These are phyloP conservation scores for Backusella circina DNA, from an alignment of 192 early-diverging fungal genomes.

Conservation along the genomic window DNA sequence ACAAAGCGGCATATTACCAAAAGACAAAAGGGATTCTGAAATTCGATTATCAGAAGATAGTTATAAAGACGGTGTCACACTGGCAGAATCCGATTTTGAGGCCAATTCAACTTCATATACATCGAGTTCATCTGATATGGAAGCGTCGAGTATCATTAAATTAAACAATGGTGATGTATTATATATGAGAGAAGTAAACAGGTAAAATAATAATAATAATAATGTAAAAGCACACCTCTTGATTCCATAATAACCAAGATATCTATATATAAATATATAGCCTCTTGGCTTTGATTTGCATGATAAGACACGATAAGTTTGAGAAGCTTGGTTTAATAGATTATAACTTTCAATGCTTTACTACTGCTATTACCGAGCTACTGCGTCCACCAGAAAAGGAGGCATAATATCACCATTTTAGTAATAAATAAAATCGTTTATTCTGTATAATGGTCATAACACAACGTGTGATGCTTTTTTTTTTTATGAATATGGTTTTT, in stretches of 20 bases:
- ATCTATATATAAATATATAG: too few relatives aligned
- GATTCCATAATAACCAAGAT: too few relatives aligned
- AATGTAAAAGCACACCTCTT: too few relatives aligned
- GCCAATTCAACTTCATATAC: background rate
- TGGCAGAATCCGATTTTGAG: background rate
- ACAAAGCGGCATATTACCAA: background rate
- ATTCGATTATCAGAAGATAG: background rate
- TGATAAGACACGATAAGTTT: constrained; percentile 82
- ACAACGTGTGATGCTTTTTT: too few relatives aligned
- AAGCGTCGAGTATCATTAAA: constrained; percentile 67
- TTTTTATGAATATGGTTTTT: too few relatives aligned
- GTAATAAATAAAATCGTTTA: background rate
- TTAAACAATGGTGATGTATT: constrained; percentile 80
- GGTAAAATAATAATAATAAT: constrained; percentile 38
- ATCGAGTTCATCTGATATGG: constrained; percentile 29
- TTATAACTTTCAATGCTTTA: constrained; percentile 83
- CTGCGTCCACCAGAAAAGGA: constrained; percentile 48
- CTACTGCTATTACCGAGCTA: constrained; percentile 73
- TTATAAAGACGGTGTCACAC: background rate
- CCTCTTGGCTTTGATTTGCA: constrained; percentile 69
- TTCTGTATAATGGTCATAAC: too few relatives aligned
- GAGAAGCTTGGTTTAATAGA: constrained; percentile 83
- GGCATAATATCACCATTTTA: background rate
- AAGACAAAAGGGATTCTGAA: background rate
- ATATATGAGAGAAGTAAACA: constrained; percentile 72